A percentile compares a stretch with the other conserved stretches of the same genome.
phyloP scores from a whole-genome alignment of 1,284 basidiomycete genomes.

The Sanghuangporus weigelae region DNA sequence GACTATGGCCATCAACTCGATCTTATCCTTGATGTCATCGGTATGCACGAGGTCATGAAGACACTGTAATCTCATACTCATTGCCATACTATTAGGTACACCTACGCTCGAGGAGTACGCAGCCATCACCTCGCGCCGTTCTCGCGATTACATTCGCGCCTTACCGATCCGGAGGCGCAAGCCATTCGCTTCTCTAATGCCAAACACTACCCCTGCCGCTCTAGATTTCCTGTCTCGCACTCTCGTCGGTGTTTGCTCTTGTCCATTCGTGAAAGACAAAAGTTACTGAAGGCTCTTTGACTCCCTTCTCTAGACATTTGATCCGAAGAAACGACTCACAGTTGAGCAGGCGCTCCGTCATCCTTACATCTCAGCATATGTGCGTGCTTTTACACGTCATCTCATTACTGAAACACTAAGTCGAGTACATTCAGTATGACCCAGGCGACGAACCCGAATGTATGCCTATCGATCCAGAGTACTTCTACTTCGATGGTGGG shows the following conservation, averaged over 20 bases:
- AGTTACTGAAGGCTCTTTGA: slow-evolving; percentile 48
- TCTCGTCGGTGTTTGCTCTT: slow-evolving; percentile 57
- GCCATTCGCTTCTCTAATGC: slow-evolving; percentile 87
- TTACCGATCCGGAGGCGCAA: slow-evolving; percentile 98
- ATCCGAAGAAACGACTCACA: slow-evolving; percentile 93
- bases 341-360: slow-evolving; percentile 95
- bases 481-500: slow-evolving; percentile 83
- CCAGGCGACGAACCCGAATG: slow-evolving; percentile 78
- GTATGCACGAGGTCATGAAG: slow-evolving; percentile 48
- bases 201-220: slow-evolving; percentile 88
- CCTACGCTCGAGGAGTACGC: slow-evolving; percentile 23
- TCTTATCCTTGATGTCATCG: slow-evolving; percentile 95
- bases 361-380: slow-evolving; percentile 89
- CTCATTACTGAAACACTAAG: slow-evolving; percentile 14
- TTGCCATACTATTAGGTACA: slow-evolving; percentile 59
- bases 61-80: slow-evolving; percentile 51
- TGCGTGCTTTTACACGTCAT: slow-evolving; percentile 28
- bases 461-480: slow-evolving; percentile 71
- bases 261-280: slow-evolving; percentile 47
- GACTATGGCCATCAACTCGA: slow-evolving; percentile 99
- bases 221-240: slow-evolving; percentile 90
- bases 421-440: slow-evolving; percentile 57
- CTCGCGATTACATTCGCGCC: slow-evolving; percentile 97
- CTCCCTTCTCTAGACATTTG: slow-evolving; percentile 86
- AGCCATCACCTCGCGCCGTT: slow-evolving; percentile 29